These are phyloP conservation scores for Ilyonectria robusta DNA, from an alignment of 2,329 filamentous ascomycete species.

Conservation along the genomic window DNA sequence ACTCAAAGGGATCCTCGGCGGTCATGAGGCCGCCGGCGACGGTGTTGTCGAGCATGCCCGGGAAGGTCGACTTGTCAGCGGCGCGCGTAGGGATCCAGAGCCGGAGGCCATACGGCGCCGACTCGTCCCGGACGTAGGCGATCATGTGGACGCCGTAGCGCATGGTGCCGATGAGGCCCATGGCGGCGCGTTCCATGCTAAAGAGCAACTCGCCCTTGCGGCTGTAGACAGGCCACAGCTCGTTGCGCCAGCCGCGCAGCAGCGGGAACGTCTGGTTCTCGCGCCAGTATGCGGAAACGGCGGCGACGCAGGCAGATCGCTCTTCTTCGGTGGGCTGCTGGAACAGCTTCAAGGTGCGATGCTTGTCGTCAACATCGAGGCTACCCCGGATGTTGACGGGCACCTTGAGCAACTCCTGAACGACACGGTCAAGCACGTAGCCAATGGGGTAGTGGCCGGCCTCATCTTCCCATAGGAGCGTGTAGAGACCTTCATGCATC, in stretches of 20 bases:
- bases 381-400: slow-evolving; percentile 68
- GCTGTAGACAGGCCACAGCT: slow-evolving; percentile 84
- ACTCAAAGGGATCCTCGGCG: slow-evolving; percentile 84
- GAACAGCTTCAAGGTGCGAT: slow-evolving; percentile 76
- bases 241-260: slow-evolving; percentile 84
- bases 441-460: slow-evolving; percentile 77
- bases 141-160: slow-evolving; percentile 88
- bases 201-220: slow-evolving; percentile 75
- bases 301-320: slow-evolving; percentile 70
- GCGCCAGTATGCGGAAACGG: slow-evolving; percentile 77
- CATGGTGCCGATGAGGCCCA: slow-evolving; percentile 80
- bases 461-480: slow-evolving; percentile 73
- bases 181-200: slow-evolving; percentile 82
- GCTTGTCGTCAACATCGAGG: slow-evolving; percentile 71
- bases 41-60: slow-evolving; percentile 94
- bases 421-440: slow-evolving; percentile 67
- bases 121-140: slow-evolving; percentile 70
- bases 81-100: slow-evolving; percentile 90
- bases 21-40: slow-evolving; percentile 86
- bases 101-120: slow-evolving; percentile 70
- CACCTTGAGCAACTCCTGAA: slow-evolving; percentile 63
- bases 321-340: slow-evolving; percentile 70
- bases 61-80: slow-evolving; percentile 86
- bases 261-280: slow-evolving; percentile 80
- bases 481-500: slow-evolving; percentile 74